phyloP scores from a whole-genome alignment of 2,329 filamentous ascomycete genomes.

The Exophiala bonariae region DNA sequence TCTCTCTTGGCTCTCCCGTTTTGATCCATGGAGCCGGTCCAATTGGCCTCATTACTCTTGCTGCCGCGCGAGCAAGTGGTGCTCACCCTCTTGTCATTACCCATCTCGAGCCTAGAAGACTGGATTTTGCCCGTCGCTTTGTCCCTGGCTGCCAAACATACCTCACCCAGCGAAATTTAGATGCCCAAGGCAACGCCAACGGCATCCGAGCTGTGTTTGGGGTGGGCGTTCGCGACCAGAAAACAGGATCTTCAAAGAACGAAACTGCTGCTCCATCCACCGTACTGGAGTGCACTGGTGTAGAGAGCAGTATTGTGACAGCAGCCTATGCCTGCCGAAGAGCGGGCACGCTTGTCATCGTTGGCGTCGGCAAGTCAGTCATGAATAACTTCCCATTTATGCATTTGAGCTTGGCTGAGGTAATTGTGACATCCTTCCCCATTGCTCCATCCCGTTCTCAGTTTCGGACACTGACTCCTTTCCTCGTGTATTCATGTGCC shows the following conservation, averaged over 20 bases:
- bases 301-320: slow-evolving; percentile 63
- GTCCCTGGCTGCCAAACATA: slow-evolving; percentile 58
- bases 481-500: no score
- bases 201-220: slow-evolving; percentile 51
- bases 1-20: no score
- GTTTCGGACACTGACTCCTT: no score
- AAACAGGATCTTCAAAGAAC: slow-evolving; percentile 24
- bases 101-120: slow-evolving; percentile 57
- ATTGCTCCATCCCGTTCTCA: no score
- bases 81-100: slow-evolving; percentile 65
- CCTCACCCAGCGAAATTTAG: slow-evolving; percentile 43
- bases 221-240: slow-evolving; percentile 2
- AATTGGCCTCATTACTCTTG: slow-evolving; percentile 61
- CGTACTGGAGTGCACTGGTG: slow-evolving; percentile 66
- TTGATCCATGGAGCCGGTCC: slow-evolving; percentile 66
- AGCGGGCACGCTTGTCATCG: slow-evolving; percentile 63
- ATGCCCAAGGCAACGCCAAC: no score
- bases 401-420: slow-evolving; percentile 62
- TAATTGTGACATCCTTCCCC: no score
- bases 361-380: slow-evolving; percentile 61
- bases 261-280: slow-evolving; percentile 60
- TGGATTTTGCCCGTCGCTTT: slow-evolving; percentile 59
- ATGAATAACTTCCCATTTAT: slow-evolving; percentile 70
- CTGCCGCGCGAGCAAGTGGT: slow-evolving; percentile 60
- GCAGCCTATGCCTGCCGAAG: slow-evolving; percentile 58